Evolutionary conservation across 495 filamentous ascomycete genomes (phyloP), one percentile per base, ranked within the genome.

Genomic region (Sporormia fimetaria): DNA sequence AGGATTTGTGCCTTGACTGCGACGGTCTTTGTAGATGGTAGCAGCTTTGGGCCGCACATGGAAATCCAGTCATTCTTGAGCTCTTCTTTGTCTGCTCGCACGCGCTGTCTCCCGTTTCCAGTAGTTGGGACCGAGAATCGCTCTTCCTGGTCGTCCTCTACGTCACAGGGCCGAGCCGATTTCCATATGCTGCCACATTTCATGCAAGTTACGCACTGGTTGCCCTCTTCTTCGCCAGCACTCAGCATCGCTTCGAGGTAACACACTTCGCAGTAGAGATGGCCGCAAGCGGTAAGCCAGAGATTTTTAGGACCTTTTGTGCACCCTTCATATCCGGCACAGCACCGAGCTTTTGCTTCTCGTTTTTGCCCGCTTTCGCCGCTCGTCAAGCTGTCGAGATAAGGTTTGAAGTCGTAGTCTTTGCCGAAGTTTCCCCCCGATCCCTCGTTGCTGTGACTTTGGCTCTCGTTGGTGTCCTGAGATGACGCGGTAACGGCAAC

Each of bases 181-280:
- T n/a, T 6, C 29, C 44, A 53, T 7, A 18, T 34, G 6, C 22
- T n/a, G 7, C 39, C 39, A 23, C 49, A 53, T 1, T 11, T n/a
- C n/a, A 21, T 25, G 40, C 54, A 32, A 30, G 18, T 40, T 3
- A 35, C 24, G 14, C 18, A 32, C 10, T 59, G 51, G 9, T 38
- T 27, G 3, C 52, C 53, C 0, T 41, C 17, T 1, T 31, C 28
- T 1, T 36, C 35, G 3, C 54, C 52, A 6, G 57, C 49, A 30
- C 56, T 32, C 2, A 55, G 8, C 5, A 32, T 15, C n/a, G 68
- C 37, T n/a, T 18, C 22, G 0, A 42, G 11, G 11, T 68, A 63
- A 45, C 72, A 74, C 7, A 57, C 57, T 6, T 56, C 22, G 48
- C 70, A 76, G 33, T 68, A 71, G 1, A 70, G 35, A 32, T 76